Evolutionary conservation across 139 green algal species (phyloP).

Genomic region (Chlamydomonas urium): DNA sequence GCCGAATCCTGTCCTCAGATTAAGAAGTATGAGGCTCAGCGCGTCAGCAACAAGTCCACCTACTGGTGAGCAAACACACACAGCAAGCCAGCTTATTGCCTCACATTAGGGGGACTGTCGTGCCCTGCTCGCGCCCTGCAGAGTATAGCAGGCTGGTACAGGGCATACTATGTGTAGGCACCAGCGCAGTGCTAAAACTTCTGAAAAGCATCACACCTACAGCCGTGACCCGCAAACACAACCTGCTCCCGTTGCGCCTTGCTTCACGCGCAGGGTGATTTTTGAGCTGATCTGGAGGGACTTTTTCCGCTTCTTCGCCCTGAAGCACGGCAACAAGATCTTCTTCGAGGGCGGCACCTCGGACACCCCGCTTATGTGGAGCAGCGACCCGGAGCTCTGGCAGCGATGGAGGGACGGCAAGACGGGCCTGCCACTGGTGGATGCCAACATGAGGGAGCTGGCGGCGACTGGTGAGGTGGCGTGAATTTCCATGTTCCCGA

Average conservation of each 20-base stretch:
- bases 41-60: slow-evolving; percentile 84
- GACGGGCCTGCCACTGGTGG: slow-evolving; percentile 91
- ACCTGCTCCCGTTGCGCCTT: background rate
- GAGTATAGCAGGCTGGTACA: too few species aligned
- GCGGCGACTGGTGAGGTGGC: slow-evolving; percentile 54
- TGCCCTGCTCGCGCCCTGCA: too few species aligned
- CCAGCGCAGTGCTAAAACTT: too few species aligned
- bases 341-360: slow-evolving; percentile 69
- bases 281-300: slow-evolving; percentile 96
- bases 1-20: slow-evolving; percentile 55
- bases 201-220: too few species aligned
- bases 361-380: slow-evolving; percentile 43
- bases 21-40: slow-evolving; percentile 79
- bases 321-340: slow-evolving; percentile 87
- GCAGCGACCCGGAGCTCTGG: slow-evolving; percentile 31
- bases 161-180: too few species aligned
- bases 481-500: too few species aligned
- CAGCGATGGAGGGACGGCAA: slow-evolving; percentile 71
- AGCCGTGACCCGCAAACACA: too few species aligned
- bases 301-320: slow-evolving; percentile 87
- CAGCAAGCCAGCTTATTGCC: too few species aligned
- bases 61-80: slow-evolving; percentile 79
- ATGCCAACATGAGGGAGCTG: slow-evolving; percentile 98
- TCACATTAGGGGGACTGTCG: too few species aligned
- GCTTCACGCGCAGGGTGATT: slow-evolving; percentile 32